phyloP scores from a whole-genome alignment of 2,329 filamentous ascomycete genomes.

The Teratosphaeria epicoccoides region DNA sequence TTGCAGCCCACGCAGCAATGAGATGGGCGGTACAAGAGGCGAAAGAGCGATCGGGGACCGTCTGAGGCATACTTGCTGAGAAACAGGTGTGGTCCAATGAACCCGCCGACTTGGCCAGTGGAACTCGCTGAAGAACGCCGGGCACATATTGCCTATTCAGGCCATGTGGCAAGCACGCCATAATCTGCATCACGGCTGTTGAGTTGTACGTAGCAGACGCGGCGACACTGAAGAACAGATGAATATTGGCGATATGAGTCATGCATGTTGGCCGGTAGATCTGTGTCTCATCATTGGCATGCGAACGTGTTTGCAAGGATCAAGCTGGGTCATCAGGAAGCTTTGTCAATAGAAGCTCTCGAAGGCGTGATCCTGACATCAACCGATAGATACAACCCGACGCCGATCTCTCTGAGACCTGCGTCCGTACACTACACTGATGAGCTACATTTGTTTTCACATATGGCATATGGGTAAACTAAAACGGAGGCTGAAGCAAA shows the following conservation, averaged over 20 bases:
- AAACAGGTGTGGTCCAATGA: constrained; percentile 37
- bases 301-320: neutral
- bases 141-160: neutral
- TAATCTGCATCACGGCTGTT: too few species aligned
- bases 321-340: neutral
- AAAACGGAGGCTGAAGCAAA: neutral
- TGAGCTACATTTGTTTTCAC: neutral
- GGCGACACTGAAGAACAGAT: too few species aligned
- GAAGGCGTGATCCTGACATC: neutral
- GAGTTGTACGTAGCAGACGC: too few species aligned
- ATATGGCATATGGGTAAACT: neutral
- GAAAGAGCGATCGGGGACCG: constrained; percentile 30
- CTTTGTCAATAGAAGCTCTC: neutral
- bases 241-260: neutral
- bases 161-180: neutral
- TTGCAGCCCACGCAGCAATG: constrained; percentile 28
- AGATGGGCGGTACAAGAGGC: constrained; percentile 29
- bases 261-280: neutral
- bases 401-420: neutral
- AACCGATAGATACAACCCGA: neutral
- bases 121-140: too few species aligned
- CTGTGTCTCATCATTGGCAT: neutral
- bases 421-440: neutral
- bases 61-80: constrained; percentile 33
- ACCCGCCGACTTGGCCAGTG: constrained; percentile 37